Evolutionary conservation across 2,329 filamentous ascomycete species (phyloP).

Genomic region (Phyllachora maydis): DNA sequence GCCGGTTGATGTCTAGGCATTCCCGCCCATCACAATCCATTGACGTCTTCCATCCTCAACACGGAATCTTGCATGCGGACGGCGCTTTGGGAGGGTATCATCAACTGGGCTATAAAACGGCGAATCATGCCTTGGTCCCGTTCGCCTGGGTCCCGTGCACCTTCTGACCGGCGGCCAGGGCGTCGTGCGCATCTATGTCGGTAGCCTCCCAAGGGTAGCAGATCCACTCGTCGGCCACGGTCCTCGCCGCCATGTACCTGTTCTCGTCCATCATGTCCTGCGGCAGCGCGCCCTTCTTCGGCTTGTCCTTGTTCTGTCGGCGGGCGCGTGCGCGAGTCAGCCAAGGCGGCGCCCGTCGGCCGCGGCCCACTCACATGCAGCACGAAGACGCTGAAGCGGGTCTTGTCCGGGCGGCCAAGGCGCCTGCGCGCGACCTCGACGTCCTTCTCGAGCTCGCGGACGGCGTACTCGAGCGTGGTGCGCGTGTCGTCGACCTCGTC

Average conservation of each 20-base stretch:
- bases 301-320: slow-evolving; percentile 80
- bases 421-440: slow-evolving; percentile 62
- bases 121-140: no score
- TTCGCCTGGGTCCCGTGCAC: slow-evolving; percentile 4
- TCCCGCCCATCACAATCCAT: background rate
- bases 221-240: slow-evolving; percentile 90
- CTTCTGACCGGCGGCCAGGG: slow-evolving; percentile 31
- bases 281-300: slow-evolving; percentile 77
- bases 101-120: no score
- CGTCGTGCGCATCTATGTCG: slow-evolving; percentile 86
- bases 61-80: no score
- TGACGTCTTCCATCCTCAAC: no score
- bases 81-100: no score
- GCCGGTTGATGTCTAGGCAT: slow-evolving; percentile 11
- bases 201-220: slow-evolving; percentile 97
- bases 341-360: no score
- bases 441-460: slow-evolving; percentile 86
- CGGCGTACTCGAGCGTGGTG: slow-evolving; percentile 85
- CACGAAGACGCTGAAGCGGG: slow-evolving; percentile 86
- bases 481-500: slow-evolving; percentile 93
- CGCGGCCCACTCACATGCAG: slow-evolving; percentile 50
- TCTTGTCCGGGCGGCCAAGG: slow-evolving; percentile 47
- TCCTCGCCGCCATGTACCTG: slow-evolving; percentile 70
- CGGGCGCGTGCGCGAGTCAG: background rate
- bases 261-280: slow-evolving; percentile 51